A percentile compares a stretch with the other conserved stretches of the same genome.
Conservation (phyloP, 1,284 basidiomycete species). For the Boletellus deceptivus region DNA sequence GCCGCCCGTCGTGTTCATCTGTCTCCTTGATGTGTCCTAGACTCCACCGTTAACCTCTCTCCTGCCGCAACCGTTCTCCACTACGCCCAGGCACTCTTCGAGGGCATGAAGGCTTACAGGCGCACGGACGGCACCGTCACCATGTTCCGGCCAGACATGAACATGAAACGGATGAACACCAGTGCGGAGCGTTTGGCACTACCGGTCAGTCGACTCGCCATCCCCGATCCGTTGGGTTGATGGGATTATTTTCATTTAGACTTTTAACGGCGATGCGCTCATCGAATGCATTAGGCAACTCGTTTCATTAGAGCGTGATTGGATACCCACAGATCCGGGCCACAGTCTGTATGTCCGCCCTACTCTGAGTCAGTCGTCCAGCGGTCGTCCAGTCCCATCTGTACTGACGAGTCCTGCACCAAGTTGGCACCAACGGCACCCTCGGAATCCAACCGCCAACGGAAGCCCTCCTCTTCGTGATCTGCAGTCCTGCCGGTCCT, state of each 20-base stretch:
- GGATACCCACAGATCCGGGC: conserved; percentile 89
- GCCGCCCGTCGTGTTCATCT: neutral
- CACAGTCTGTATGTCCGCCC: conserved; percentile 92
- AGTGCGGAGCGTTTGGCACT: conserved; percentile 75
- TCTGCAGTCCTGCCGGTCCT: conserved; percentile 90
- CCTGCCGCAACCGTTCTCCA: conserved; percentile 91
- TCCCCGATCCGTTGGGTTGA: conserved; percentile 1
- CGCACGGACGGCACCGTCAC: conserved; percentile 77
- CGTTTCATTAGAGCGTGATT: conserved; percentile 82
- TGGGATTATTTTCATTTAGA: conserved; percentile 39
- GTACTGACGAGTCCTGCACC: neutral
- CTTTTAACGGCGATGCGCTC: conserved; percentile 79
- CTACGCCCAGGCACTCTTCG: conserved; percentile 90
- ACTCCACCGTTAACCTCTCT: conserved; percentile 73
- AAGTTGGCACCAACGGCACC: conserved; percentile 88
- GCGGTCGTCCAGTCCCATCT: neutral
- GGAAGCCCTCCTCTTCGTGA: conserved; percentile 93
- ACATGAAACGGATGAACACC: conserved; percentile 91
- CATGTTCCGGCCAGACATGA: conserved; percentile 97
- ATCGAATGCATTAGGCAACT: conserved; percentile 89
- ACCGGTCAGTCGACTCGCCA: conserved; percentile 52
- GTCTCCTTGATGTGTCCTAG: conserved; percentile 37
- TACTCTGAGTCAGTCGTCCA: conserved; percentile 57
- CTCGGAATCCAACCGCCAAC: conserved; percentile 87
- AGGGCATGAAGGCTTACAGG: conserved; percentile 96